Evolutionary conservation across 1,139 yeast genomes (phyloP), one percentile per base, ranked within the genome.

Genomic region (Kodamaea arcana): DNA sequence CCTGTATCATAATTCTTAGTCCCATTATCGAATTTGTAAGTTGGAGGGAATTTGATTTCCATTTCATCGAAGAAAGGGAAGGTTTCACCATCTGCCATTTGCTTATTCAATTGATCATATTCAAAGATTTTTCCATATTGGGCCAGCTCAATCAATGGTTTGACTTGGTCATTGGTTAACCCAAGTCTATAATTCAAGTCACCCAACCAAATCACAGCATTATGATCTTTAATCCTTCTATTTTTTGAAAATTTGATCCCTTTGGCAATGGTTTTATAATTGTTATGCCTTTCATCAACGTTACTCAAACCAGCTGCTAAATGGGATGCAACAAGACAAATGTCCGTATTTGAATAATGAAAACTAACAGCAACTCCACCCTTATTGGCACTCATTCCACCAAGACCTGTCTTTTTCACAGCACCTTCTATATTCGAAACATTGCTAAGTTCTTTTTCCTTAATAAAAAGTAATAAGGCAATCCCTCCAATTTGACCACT

Each of bases 401-500:
- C 95, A 34, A 92, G 66, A 0, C 99, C 99, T 0, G 98, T 94
- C 50, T 92, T 92, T 48, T 88, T 92, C 23, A 79, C 74, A 15
- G 85, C 71, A 25, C 95, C 87, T 54, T 81, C 86, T 6, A 86
- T 81, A 44, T 77, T 72, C 20, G 82, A 71, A 12, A 86, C 69
- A 40, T 73, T 61, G 4, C 71, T 56, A 14, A 80, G 45, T 46
- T 55, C 69, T 31, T 29, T 33, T 28, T 53, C 56, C 31, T 50
- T 52, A 28, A 50, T 47, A 29, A 52, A 54, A 13, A 55, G 33
- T 54, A 90, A 62, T 39, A 86, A 57, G 1, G 94, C 80, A n/a
- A 94, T 77, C 2, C 98, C 97, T 4, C 97, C 98, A 16, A 94
- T 66, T 59, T 92, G 97, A 30, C 88, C 94, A 31, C 86, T 80